Evolutionary conservation across 768 basidiomycete species (phyloP).

Genomic region (Rhodosporidiobolus odoratus): DNA sequence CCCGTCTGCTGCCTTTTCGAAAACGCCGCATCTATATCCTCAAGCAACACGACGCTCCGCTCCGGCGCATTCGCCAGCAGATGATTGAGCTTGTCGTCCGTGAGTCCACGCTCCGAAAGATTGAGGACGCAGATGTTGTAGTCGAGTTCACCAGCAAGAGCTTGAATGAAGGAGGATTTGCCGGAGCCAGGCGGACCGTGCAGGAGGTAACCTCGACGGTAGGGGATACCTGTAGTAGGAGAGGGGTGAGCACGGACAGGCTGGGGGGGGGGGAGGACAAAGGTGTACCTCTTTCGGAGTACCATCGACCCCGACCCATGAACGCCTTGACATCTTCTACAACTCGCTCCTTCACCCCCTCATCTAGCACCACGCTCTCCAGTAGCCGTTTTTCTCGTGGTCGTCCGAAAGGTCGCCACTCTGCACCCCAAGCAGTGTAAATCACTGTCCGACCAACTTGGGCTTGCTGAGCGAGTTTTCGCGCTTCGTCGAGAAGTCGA

Average conservation of each 20-base stretch:
- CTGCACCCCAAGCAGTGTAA: constrained; percentile 91
- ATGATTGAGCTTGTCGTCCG: constrained; percentile 93
- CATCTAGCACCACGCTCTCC: constrained; percentile 77
- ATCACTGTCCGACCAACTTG: constrained; percentile 94
- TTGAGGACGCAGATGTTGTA: constrained; percentile 97
- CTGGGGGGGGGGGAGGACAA: accelerated
- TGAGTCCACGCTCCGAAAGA: constrained; percentile 88
- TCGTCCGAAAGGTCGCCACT: constrained; percentile 93
- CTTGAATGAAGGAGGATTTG: constrained; percentile 97
- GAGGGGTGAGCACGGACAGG: neutral
- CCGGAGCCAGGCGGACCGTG: constrained; percentile 97
- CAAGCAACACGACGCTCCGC: constrained; percentile 86
- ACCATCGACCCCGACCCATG: constrained; percentile 80
- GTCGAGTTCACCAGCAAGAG: constrained; percentile 79
- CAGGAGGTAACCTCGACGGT: constrained; percentile 87
- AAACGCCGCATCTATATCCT: constrained; percentile 96
- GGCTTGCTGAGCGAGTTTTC: constrained; percentile 72
- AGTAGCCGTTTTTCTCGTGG: constrained; percentile 80
- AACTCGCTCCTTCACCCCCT: constrained; percentile 78
- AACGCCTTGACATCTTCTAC: constrained; percentile 75
- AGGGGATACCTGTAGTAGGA: constrained; percentile 71
- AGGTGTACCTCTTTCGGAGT: constrained; percentile 76
- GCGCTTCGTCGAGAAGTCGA: constrained; percentile 74
- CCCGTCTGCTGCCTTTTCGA: constrained; percentile 82
- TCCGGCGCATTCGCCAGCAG: constrained; percentile 88